Conservation (phyloP, 2,329 filamentous ascomycete genomes). For the Endoconidiophora laricicola region DNA sequence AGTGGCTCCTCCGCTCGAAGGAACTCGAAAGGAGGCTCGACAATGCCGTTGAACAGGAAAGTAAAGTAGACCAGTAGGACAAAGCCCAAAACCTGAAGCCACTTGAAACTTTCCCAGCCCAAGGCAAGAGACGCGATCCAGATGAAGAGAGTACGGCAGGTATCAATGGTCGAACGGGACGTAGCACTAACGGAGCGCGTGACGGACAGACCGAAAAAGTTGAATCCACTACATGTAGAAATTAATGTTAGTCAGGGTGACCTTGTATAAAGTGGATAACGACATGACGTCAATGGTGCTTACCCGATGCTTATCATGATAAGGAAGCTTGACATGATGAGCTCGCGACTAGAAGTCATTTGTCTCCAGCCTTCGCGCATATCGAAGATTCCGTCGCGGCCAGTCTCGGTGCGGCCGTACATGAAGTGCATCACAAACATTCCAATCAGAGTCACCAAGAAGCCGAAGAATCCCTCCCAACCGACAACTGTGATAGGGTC, state of each 20-base stretch:
- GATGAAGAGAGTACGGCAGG: slow-evolving; percentile 92
- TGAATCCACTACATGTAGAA: slow-evolving; percentile 56
- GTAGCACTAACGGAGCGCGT: slow-evolving; percentile 82
- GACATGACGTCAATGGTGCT: slow-evolving; percentile 5
- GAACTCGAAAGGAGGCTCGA: slow-evolving; percentile 62
- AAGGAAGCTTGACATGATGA: slow-evolving; percentile 62
- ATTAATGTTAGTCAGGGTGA: slow-evolving; percentile 14
- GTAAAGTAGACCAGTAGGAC: slow-evolving; percentile 86
- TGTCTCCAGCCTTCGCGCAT: slow-evolving; percentile 71
- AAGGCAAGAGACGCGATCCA: slow-evolving; percentile 89
- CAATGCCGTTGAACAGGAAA: slow-evolving; percentile 87
- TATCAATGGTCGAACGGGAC: slow-evolving; percentile 89
- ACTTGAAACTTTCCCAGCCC: slow-evolving; percentile 96
- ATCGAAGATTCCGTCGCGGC: slow-evolving; percentile 76
- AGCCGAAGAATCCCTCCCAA: slow-evolving; percentile 91
- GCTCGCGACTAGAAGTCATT: slow-evolving; percentile 52
- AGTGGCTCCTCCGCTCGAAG: slow-evolving; percentile 40
- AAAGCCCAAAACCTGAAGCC: slow-evolving; percentile 84
- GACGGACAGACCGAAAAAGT: slow-evolving; percentile 93
- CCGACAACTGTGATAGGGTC: slow-evolving; percentile 84
- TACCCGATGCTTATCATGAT: slow-evolving; percentile 98
- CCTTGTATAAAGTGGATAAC: background rate
- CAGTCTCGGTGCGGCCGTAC: slow-evolving; percentile 58
- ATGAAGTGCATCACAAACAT: slow-evolving; percentile 68
- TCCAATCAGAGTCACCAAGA: slow-evolving; percentile 56